These are phyloP conservation scores for Plasmopara viticola DNA, from an alignment of 352 stramenopile genomes.

Conservation along the genomic window DNA sequence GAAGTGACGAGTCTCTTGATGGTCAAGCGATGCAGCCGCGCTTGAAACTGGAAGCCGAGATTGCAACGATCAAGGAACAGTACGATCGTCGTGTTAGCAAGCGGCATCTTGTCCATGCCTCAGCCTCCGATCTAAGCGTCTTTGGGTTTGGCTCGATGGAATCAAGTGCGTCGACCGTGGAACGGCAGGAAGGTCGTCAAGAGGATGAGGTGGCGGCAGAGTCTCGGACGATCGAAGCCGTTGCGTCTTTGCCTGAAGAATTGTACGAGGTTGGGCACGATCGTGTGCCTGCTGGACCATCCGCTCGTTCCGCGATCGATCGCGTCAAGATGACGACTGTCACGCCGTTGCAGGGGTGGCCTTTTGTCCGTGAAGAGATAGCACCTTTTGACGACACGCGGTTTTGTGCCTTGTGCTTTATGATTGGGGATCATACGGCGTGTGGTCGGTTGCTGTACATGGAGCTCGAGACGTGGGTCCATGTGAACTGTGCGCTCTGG, in stretches of 20 bases:
- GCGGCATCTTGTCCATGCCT: slow-evolving; percentile 39
- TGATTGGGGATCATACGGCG: slow-evolving; percentile 62
- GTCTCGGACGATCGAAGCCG: neutral
- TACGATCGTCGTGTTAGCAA: slow-evolving; percentile 65
- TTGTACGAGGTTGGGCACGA: neutral
- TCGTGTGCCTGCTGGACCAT: neutral
- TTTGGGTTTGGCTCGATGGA: slow-evolving; percentile 11
- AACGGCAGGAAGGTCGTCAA: neutral
- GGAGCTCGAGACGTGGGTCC: slow-evolving; percentile 83
- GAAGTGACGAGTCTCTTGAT: slow-evolving; percentile 27
- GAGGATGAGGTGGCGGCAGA: slow-evolving; percentile 2
- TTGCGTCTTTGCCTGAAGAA: neutral
- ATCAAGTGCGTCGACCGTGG: neutral
- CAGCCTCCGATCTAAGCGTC: slow-evolving; percentile 20
- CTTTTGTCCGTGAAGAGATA: slow-evolving; percentile 2
- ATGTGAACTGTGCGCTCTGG: slow-evolving; percentile 91
- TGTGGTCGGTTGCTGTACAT: slow-evolving; percentile 80
- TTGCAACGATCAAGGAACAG: slow-evolving; percentile 67
- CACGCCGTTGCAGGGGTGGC: slow-evolving; percentile 40
- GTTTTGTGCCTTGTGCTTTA: slow-evolving; percentile 77
- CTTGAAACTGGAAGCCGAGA: slow-evolving; percentile 62
- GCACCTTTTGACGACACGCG: slow-evolving; percentile 49
- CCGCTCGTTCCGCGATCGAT: neutral
- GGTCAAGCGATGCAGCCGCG: slow-evolving; percentile 13
- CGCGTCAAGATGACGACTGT: slow-evolving; percentile 32